Evolutionary conservation across 192 early-diverging fungal genomes (phyloP).

Genomic region (Kappamyces sp.): DNA sequence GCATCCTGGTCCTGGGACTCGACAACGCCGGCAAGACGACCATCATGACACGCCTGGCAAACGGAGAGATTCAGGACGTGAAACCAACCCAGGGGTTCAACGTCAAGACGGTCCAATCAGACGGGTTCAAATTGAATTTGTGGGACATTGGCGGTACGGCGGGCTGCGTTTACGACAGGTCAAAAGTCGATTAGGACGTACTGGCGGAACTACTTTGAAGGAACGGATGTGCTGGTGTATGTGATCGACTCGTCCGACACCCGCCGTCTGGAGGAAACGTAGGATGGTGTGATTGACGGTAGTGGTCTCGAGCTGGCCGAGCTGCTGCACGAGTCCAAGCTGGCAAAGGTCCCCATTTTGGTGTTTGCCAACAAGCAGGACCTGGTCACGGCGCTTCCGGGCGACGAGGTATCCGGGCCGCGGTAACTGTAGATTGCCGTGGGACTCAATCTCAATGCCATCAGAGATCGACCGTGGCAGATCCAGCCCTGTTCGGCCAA

Average conservation of each 20-base stretch:
- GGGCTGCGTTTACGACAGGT: conserved; percentile 22
- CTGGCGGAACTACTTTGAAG: conserved; percentile 61
- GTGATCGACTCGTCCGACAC: conserved; percentile 93
- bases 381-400: conserved; percentile 51
- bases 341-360: conserved; percentile 85
- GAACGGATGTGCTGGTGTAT: conserved; percentile 64
- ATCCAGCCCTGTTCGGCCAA: conserved; percentile 55
- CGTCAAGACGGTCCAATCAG: conserved; percentile 50
- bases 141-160: conserved; percentile 56
- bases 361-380: conserved; percentile 99
- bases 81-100: conserved; percentile 64
- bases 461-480: conserved; percentile 54
- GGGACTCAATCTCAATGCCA: conserved; percentile 50
- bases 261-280: conserved; percentile 72
- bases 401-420: conserved; percentile 35
- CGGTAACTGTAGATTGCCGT: conserved; percentile 39
- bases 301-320: conserved; percentile 63
- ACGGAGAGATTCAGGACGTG: conserved; percentile 51
- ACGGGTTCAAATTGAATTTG: conserved; percentile 55
- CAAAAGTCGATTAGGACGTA: conserved; percentile 53
- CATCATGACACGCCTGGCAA: conserved; percentile 46
- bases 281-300: conserved; percentile 8
- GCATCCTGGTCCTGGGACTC: conserved; percentile 54
- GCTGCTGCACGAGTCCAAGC: conserved; percentile 79
- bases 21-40: conserved; percentile 60